Evolutionary conservation across 2,329 filamentous ascomycete genomes (phyloP).

Genomic region (Apiospora phragmitis): DNA sequence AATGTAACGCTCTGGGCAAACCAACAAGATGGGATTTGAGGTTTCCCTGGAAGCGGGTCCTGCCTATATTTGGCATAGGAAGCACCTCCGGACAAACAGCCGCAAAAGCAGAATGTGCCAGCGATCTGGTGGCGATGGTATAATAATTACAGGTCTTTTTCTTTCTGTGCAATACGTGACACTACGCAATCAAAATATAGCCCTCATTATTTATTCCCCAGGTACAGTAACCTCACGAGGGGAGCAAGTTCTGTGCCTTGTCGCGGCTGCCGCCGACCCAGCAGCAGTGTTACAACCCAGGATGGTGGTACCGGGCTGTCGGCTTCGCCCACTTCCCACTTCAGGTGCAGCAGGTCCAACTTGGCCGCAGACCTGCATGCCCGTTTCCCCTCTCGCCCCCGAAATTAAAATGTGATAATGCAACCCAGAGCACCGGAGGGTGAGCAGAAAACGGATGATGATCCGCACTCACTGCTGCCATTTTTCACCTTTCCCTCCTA

Average conservation of each 20-base stretch:
- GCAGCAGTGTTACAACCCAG: too few relatives aligned
- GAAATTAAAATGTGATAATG: not conserved
- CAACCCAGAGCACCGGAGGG: not conserved
- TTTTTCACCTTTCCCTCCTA: not conserved
- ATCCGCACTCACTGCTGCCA: not conserved
- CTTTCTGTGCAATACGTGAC: too few relatives aligned
- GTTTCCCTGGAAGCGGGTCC: not conserved
- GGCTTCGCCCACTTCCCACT: too few relatives aligned
- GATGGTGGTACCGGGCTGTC: not conserved
- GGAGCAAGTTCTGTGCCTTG: too few relatives aligned
- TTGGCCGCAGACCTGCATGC: not conserved
- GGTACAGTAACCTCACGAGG: too few relatives aligned
- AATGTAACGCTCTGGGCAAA: not conserved
- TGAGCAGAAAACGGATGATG: not conserved
- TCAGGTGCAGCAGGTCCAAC: not conserved
- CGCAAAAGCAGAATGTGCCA: not conserved
- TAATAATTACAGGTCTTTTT: too few relatives aligned
- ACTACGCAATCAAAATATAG: too few relatives aligned
- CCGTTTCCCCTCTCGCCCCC: not conserved
- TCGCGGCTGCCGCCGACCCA: too few relatives aligned
- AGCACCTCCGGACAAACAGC: not conserved
- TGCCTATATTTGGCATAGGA: not conserved
- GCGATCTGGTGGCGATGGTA: too few relatives aligned
- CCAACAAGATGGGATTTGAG: not conserved
- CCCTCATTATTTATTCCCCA: too few relatives aligned